Base-by-base conservation (phyloP, 768 basidiomycete genomes). In the Pleurotus salmoneostramineus region DNA sequence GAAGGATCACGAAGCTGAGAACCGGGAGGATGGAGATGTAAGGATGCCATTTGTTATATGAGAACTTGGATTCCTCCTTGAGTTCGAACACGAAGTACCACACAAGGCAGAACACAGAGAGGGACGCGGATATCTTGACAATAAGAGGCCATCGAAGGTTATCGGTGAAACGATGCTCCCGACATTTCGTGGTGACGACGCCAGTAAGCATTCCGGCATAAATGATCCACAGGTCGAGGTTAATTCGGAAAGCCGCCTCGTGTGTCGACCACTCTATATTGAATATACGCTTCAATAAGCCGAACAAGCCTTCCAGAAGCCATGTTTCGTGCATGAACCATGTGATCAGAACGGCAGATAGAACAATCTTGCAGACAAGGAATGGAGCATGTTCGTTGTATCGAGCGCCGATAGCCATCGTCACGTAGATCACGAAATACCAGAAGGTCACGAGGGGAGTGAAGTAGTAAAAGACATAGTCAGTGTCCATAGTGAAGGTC, bases 391-490 rank as follows among this genome's bases (percentile, higher is more conserved):
- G 82, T 56, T 85, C 85, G 77, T 97, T 97, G 77, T 83, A 82
- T 61, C 79, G 80, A 33, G 85, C 77, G 7, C 89, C 93, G 49
- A 84, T 65, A 56, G 75, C 75, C 80, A 97, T 84, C 43, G 93
- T 95, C 50, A 71, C 72, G 74, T 92, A 95, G 70, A 95, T 83
- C 76, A 95, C 81, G 58, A 93, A 70, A 72, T 88, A 96, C 91
- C 91, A 95, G 83, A 89, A 83, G 21, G 93, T 90, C 32, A 95
- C 93, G 64, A 96, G 78, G 6, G 94, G 94, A 7, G 92, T 81
- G 65, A 94, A 95, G 72, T 95, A 96, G 71, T 95, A 95, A 49
- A 84, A 91, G 61, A 93, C 83, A 71, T 95, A 97, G 70, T 93
- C 81, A 58, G 92, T 93, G 74, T 95, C 84, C 93, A 96, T 95